A percentile compares a stretch with the other conserved stretches of the same genome.
These are phyloP conservation scores for Closterium sp. DNA, from an alignment of 139 green algal genomes.

Conservation along the genomic window DNA sequence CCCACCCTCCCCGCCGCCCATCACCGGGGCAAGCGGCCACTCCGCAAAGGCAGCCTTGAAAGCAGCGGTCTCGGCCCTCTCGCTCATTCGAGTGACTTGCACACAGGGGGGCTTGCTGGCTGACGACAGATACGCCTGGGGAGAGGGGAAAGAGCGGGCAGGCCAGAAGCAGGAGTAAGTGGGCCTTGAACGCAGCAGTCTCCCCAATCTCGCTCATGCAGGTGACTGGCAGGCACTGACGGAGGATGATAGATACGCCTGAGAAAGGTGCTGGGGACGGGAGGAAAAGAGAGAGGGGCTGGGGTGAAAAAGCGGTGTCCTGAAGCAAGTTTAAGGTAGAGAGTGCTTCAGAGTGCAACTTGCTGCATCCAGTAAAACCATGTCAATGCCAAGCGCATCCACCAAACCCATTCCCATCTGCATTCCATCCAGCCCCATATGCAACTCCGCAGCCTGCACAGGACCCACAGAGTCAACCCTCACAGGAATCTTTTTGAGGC, in stretches of 20 bases:
- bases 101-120: conserved; percentile 30
- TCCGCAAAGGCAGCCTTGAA: conserved; percentile 43
- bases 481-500: too few relatives aligned
- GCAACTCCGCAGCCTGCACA: too few relatives aligned
- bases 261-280: neutral
- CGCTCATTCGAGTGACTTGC: neutral
- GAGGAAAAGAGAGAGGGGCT: neutral
- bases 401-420: too few relatives aligned
- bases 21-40: conserved; percentile 15
- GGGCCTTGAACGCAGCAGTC: neutral
- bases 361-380: too few relatives aligned
- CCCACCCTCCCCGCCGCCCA: neutral
- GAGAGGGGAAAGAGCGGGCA: neutral
- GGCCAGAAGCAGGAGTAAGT: neutral
- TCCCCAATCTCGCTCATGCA: neutral
- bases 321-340: too few relatives aligned
- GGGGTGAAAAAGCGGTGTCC: neutral
- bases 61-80: conserved; percentile 24
- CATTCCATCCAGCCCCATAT: too few relatives aligned
- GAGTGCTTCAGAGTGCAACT: too few relatives aligned
- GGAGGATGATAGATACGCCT: neutral
- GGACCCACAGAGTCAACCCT: too few relatives aligned
- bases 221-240: neutral
- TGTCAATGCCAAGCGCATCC: too few relatives aligned
- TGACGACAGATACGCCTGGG: neutral